A percentile compares a stretch with the other conserved stretches of the same genome.
These are phyloP conservation scores for Venturia carpophila DNA, from an alignment of 2,329 filamentous ascomycete species.

Conservation along the genomic window DNA sequence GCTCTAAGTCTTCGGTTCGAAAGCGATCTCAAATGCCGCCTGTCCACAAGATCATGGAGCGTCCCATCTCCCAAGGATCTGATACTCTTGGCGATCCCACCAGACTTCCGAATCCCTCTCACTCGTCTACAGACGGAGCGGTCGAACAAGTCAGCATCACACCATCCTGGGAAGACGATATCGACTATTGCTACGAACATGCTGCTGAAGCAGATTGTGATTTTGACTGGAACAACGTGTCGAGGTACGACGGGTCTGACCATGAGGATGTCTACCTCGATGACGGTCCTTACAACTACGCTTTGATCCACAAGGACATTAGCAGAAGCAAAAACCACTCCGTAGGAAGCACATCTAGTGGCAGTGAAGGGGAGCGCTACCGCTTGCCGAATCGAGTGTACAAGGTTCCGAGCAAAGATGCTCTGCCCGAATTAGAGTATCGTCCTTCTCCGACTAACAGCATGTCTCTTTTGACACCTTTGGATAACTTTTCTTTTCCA, in stretches of 20 bases:
- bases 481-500: slow-evolving; percentile 10
- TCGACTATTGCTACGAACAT: slow-evolving; percentile 56
- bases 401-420: slow-evolving; percentile 26
- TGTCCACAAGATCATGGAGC: neutral
- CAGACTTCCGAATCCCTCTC: neutral
- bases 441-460: slow-evolving; percentile 28
- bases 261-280: slow-evolving; percentile 23
- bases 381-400: slow-evolving; percentile 20
- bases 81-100: slow-evolving; percentile 16
- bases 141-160: neutral
- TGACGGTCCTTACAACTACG: slow-evolving; percentile 30
- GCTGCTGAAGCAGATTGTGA: slow-evolving; percentile 53
- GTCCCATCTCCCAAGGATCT: slow-evolving; percentile 14
- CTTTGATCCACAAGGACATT: slow-evolving; percentile 19
- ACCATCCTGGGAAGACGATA: slow-evolving; percentile 52
- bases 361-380: slow-evolving; percentile 3
- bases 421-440: slow-evolving; percentile 30
- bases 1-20: slow-evolving; percentile 1
- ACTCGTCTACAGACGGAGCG: neutral
- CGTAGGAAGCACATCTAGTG: neutral
- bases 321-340: slow-evolving; percentile 12
- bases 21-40: neutral
- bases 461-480: slow-evolving; percentile 4
- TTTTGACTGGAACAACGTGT: slow-evolving; percentile 47
- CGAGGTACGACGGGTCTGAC: slow-evolving; percentile 16